These are phyloP conservation scores for Cercophora newfieldiana DNA, from an alignment of 495 filamentous ascomycete genomes.

Conservation along the genomic window DNA sequence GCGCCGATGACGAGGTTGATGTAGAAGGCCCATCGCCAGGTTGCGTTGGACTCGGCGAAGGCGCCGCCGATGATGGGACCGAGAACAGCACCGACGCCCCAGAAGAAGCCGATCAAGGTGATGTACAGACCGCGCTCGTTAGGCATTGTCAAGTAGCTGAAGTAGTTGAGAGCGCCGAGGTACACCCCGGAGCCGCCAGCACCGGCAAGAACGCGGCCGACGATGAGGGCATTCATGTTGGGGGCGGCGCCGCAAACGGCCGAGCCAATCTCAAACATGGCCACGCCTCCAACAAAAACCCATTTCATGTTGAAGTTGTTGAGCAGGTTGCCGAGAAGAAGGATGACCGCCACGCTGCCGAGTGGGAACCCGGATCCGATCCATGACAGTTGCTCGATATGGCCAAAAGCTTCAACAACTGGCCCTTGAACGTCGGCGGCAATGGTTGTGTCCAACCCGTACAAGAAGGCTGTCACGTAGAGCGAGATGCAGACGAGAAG, in stretches of 20 bases:
- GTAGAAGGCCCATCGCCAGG: constrained; percentile 57
- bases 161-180: constrained; percentile 45
- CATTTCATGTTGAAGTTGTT: constrained; percentile 34
- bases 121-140: constrained; percentile 45
- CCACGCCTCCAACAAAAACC: constrained; percentile 40
- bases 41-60: constrained; percentile 43
- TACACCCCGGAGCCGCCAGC: constrained; percentile 46
- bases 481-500: constrained; percentile 48
- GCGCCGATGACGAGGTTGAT: constrained; percentile 51
- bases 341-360: constrained; percentile 47
- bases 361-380: constrained; percentile 56
- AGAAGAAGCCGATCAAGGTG: constrained; percentile 28
- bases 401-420: constrained; percentile 51
- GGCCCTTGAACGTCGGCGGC: constrained; percentile 59
- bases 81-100: constrained; percentile 44
- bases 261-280: constrained; percentile 54
- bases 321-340: constrained; percentile 40
- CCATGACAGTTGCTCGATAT: constrained; percentile 59
- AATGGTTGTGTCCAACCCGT: constrained; percentile 62
- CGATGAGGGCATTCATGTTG: constrained; percentile 54
- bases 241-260: constrained; percentile 57
- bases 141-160: constrained; percentile 50
- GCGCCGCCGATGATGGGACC: constrained; percentile 50
- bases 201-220: constrained; percentile 59
- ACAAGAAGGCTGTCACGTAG: constrained; percentile 52